Conservation (phyloP, 225 moss, liverwort and hornwort genomes). For the Pseudisothecium myosuroides region DNA sequence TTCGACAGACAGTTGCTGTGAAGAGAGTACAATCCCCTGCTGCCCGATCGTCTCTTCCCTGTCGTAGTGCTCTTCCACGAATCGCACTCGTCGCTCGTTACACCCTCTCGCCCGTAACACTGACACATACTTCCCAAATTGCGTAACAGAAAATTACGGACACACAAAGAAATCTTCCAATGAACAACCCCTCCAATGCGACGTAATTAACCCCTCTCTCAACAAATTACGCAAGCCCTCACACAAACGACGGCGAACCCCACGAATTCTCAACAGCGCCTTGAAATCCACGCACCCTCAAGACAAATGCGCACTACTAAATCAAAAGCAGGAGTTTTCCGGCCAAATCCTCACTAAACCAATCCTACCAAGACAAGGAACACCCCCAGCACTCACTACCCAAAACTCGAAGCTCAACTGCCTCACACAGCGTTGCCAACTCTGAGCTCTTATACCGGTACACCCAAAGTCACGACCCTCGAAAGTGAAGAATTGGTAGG, state of each 20-base stretch:
- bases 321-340: not conserved
- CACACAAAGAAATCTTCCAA: not conserved
- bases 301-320: not conserved
- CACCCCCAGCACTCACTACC: not conserved
- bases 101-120: conserved; percentile 21
- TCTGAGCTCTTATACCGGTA: not conserved
- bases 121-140: conserved; percentile 8
- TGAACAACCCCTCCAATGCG: not conserved
- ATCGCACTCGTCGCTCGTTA: conserved; percentile 15
- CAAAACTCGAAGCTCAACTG: not conserved
- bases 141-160: not conserved
- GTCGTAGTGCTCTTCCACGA: conserved; percentile 7
- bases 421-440: not conserved
- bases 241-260: not conserved
- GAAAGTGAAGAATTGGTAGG: not conserved
- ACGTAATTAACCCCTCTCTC: not conserved
- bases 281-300: not conserved
- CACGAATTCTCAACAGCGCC: not conserved
- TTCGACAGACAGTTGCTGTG: conserved; percentile 32
- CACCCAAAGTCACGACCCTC: not conserved
- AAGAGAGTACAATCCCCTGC: conserved; percentile 20
- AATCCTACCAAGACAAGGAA: not conserved
- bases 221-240: not conserved
- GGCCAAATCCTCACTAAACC: not conserved
- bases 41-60: not conserved